Base-by-base conservation (phyloP, 73 alveolate species). In the Symbiodinium pilosum region DNA sequence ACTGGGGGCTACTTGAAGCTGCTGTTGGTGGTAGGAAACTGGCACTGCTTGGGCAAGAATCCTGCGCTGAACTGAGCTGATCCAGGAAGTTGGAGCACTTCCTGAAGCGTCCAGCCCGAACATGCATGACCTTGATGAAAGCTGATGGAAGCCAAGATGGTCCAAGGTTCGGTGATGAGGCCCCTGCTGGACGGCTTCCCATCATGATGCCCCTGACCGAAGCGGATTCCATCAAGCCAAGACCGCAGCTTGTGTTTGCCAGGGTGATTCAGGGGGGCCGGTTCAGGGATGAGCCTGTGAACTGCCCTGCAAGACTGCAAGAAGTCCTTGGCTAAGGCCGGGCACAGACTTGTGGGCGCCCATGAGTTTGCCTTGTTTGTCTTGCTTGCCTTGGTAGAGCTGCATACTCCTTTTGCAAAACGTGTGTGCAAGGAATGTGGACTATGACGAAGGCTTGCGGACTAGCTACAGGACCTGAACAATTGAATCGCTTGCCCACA, bases 381-480 rank as follows among this genome's bases (percentile, higher is more conserved):
- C 73, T 54, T 6, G 26, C 26, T 5, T 64, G 73, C 73, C 14
- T 0, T 0, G 39, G 39, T 2, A n/a, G 12, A 3, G 12, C 39
- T 24, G n/a, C n/a, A n/a, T n/a, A n/a, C n/a, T n/a, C n/a, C n/a
- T n/a, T n/a, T n/a, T n/a, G n/a, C n/a, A n/a, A n/a, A n/a, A n/a
- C n/a, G n/a, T n/a, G n/a, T n/a, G n/a, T n/a, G 38, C 24, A 6
- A 64, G 81, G 81, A 20, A 24, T 14, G 81, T 64, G 81, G 81
- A 64, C 81, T 64, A 64, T 38, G 30, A 14, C 81, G 81, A 64
- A 64, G 81, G 81, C 3, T 38, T 64, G 81, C 81, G 81, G 26
- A 64, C 81, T 28, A 64, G 81, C 81, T 64, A 64, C 81, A 64
- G 81, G 81, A 64, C 81, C 81, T 16, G 77, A 32, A 64, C 39